Conservation (phyloP, 2,329 filamentous ascomycete species). For the Emydomyces testavorans region DNA sequence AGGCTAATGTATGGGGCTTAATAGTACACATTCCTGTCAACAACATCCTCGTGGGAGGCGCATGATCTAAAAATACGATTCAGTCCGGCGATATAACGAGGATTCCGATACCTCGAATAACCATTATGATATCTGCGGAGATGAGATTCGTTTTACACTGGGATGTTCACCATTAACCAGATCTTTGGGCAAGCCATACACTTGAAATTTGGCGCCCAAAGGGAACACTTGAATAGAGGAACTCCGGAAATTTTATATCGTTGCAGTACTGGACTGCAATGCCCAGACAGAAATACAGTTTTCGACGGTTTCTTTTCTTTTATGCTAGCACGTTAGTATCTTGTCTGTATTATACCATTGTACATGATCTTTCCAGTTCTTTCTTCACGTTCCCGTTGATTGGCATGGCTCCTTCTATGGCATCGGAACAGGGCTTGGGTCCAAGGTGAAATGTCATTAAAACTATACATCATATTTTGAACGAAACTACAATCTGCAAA, state of each 20-base stretch:
- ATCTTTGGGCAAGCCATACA: neutral
- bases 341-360: conserved; percentile 8
- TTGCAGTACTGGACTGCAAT: neutral
- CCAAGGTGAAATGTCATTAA: neutral
- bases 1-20: neutral
- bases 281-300: neutral
- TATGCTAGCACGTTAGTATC: neutral
- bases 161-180: neutral
- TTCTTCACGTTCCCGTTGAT: neutral
- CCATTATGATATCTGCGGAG: neutral
- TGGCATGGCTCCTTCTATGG: neutral
- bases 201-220: neutral
- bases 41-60: conserved; percentile 41
- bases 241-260: neutral
- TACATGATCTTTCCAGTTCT: conserved; percentile 3
- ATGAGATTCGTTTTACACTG: neutral
- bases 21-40: conserved; percentile 42
- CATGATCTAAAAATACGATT: conserved; percentile 22
- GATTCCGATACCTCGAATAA: neutral
- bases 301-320: neutral
- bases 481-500: neutral
- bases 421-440: too few relatives aligned
- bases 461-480: neutral
- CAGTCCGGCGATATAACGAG: too few relatives aligned
- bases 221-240: neutral